phyloP scores from a whole-genome alignment of 306 rosid species.

The Albizia julibrissin region DNA sequence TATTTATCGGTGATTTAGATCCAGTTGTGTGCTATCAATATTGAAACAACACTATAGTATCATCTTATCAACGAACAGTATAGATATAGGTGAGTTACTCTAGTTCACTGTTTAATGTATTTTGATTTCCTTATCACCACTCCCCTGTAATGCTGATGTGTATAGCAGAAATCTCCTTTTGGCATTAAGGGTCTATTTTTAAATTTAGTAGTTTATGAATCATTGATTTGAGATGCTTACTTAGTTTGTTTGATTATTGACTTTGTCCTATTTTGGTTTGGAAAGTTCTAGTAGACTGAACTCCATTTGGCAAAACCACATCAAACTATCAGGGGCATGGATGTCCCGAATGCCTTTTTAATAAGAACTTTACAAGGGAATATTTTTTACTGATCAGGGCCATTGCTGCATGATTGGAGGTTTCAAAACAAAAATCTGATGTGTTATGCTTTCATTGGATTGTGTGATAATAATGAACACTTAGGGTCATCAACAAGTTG shows the following conservation, averaged over 20 bases:
- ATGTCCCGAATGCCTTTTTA: background rate
- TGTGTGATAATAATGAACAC: background rate
- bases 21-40: constrained; percentile 31
- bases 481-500: too few relatives aligned
- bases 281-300: background rate
- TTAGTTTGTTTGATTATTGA: background rate
- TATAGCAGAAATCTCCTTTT: background rate
- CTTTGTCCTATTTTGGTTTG: background rate
- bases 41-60: constrained; percentile 24
- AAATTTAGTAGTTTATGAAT: background rate
- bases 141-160: constrained; percentile 18
- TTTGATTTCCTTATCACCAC: constrained; percentile 14
- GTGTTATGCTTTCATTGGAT: background rate
- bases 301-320: background rate
- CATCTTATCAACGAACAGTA: background rate
- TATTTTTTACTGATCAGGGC: background rate
- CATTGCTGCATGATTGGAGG: background rate
- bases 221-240: background rate
- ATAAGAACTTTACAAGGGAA: background rate
- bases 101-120: constrained; percentile 14
- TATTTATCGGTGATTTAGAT: constrained; percentile 33
- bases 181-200: background rate
- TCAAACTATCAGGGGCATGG: background rate
- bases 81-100: constrained; percentile 18
- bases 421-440: background rate